Evolutionary conservation across 176 grass and related monocot genomes (phyloP), one percentile per base, ranked within the genome.

Genomic region (Themeda triandra): DNA sequence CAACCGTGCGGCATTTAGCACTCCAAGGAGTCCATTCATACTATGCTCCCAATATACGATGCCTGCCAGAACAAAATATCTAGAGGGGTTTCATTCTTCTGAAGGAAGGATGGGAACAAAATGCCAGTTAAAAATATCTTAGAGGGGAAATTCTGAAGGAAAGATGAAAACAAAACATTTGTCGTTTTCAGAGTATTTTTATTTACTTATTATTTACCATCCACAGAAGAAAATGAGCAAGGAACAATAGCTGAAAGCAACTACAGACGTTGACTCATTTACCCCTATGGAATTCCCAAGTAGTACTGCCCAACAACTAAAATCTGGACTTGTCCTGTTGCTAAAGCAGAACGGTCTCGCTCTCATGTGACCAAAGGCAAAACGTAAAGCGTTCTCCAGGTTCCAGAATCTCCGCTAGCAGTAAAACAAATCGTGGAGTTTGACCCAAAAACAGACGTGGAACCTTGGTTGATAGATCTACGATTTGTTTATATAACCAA

Each of bases 61-160:
- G 88, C 83, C 78, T 31, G 48, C 78, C 84, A 87, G 21, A 80
- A 92, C 75, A 85, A 86, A n/a, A n/a, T n/a, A n/a, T n/a, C n/a
- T n/a, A n/a, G n/a, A n/a, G n/a, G n/a, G n/a, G n/a, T n/a, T n/a
- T n/a, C n/a, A n/a, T n/a, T n/a, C n/a, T n/a, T n/a, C n/a, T n/a
- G n/a, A n/a, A n/a, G n/a, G n/a, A n/a, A n/a, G n/a, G n/a, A n/a
- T n/a, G n/a, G n/a, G n/a, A n/a, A n/a, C n/a, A n/a, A n/a, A n/a
- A n/a, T n/a, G n/a, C n/a, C n/a, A n/a, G n/a, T n/a, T n/a, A n/a
- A n/a, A n/a, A n/a, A n/a, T n/a, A n/a, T n/a, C n/a, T n/a, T n/a
- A n/a, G n/a, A n/a, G n/a, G n/a, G n/a, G n/a, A n/a, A n/a, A n/a
- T n/a, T n/a, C n/a, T n/a, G n/a, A n/a, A n/a, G n/a, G 71, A 35